These are phyloP conservation scores for Trifolium repens DNA, from an alignment of 306 rosid species.

Conservation along the genomic window DNA sequence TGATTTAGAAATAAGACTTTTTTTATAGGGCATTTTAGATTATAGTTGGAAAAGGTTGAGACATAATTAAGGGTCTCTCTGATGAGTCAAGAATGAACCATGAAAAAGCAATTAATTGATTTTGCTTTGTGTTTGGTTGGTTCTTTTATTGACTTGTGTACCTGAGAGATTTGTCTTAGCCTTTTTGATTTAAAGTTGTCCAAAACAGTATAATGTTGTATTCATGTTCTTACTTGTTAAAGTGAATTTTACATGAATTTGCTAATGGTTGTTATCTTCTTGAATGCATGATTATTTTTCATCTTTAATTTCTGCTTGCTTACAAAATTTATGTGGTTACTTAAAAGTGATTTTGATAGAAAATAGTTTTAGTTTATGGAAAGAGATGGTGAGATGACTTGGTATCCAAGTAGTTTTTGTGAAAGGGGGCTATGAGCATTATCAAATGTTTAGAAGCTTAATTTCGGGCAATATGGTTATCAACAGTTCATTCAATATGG, in stretches of 20 bases:
- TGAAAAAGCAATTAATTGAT: constrained; percentile 8
- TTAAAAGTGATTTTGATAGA: background rate
- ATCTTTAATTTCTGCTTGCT: no score
- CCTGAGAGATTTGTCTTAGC: constrained; percentile 38
- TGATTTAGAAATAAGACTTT: background rate
- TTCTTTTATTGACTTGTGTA: constrained; percentile 92
- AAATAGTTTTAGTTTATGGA: background rate
- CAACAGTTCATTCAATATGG: no score
- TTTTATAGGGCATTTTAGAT: constrained; percentile 35
- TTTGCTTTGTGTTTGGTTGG: constrained; percentile 47
- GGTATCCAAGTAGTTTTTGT: no score
- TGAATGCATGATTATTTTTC: background rate
- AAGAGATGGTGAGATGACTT: no score
- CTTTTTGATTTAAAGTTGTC: constrained; percentile 6
- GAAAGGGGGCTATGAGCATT: no score
- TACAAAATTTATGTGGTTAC: no score
- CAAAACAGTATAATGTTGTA: background rate
- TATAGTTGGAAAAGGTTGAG: constrained; percentile 36
- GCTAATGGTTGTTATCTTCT: background rate
- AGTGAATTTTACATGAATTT: background rate
- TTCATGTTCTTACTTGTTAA: background rate
- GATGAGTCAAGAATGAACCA: constrained; percentile 91
- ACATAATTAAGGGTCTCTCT: constrained; percentile 2
- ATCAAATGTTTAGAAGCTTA: no score
- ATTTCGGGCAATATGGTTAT: no score